phyloP scores from a whole-genome alignment of 164 flowering plant genomes.

The Magnolia sinica region DNA sequence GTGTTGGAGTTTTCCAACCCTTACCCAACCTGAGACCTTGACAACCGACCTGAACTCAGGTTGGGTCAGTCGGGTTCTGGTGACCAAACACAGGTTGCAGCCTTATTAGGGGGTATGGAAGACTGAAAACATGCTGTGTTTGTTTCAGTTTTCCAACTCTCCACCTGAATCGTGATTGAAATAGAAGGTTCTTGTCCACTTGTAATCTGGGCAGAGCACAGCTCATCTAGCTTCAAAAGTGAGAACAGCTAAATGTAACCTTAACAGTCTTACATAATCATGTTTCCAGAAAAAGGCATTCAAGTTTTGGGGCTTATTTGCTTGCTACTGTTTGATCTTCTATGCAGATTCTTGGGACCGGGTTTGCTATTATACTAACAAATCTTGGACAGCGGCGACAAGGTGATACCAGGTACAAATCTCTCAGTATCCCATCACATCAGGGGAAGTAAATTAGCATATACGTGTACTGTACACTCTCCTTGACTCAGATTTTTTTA shows the following conservation, averaged over 20 bases:
- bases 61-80: too few relatives aligned
- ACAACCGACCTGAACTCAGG: too few relatives aligned
- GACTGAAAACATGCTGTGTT: not conserved
- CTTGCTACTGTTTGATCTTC: not conserved
- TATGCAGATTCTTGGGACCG: conserved; percentile 90
- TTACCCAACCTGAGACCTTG: too few relatives aligned
- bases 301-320: conserved; percentile 4
- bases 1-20: too few relatives aligned
- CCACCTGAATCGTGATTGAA: not conserved
- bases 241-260: too few relatives aligned
- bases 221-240: too few relatives aligned
- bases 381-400: conserved; percentile 87
- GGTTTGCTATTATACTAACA: conserved; percentile 66
- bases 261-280: too few relatives aligned
- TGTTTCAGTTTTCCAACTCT: not conserved
- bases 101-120: too few relatives aligned
- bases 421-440: not conserved
- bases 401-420: conserved; percentile 77
- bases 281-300: not conserved
- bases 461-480: not conserved
- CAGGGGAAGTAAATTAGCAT: not conserved
- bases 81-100: too few relatives aligned
- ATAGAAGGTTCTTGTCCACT: too few relatives aligned
- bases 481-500: not conserved
- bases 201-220: too few relatives aligned